Percentiles rank a stretch among this genome's conserved stretches.
Conservation (phyloP, 2,329 filamentous ascomycete species). For the Beauveria pseudobassiana region DNA sequence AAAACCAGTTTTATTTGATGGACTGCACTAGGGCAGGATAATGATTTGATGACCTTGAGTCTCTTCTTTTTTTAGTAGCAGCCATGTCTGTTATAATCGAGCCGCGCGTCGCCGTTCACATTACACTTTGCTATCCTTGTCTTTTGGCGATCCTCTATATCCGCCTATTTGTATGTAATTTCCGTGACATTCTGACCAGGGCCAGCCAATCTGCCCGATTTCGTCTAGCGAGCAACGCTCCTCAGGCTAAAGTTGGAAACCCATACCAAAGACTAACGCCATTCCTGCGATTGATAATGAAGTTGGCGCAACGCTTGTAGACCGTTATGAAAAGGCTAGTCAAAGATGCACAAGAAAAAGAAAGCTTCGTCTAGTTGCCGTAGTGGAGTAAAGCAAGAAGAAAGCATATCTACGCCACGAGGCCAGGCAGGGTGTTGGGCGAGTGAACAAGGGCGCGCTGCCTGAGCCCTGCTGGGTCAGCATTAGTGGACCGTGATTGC, state of each 20-base stretch:
- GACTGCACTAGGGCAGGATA: not conserved
- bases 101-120: not conserved
- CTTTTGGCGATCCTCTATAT: not conserved
- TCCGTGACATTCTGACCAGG: not conserved
- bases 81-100: constrained; percentile 8
- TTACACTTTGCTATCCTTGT: not conserved
- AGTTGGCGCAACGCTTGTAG: not conserved
- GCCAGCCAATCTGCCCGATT: not conserved
- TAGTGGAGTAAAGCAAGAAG: not conserved
- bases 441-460: too few relatives aligned
- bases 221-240: not conserved
- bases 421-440: not conserved
- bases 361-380: not conserved
- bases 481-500: too few relatives aligned
- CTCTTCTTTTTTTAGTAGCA: constrained; percentile 1
- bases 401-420: not conserved
- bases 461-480: not conserved
- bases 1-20: constrained; percentile 7
- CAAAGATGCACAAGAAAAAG: not conserved
- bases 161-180: not conserved
- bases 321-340: not conserved
- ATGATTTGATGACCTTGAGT: constrained; percentile 5
- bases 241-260: not conserved
- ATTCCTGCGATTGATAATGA: too few relatives aligned
- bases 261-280: not conserved